Percentiles rank a stretch among this genome's conserved stretches.
These are phyloP conservation scores for Pistacia atlantica DNA, from an alignment of 345 rosid genomes.

Conservation along the genomic window DNA sequence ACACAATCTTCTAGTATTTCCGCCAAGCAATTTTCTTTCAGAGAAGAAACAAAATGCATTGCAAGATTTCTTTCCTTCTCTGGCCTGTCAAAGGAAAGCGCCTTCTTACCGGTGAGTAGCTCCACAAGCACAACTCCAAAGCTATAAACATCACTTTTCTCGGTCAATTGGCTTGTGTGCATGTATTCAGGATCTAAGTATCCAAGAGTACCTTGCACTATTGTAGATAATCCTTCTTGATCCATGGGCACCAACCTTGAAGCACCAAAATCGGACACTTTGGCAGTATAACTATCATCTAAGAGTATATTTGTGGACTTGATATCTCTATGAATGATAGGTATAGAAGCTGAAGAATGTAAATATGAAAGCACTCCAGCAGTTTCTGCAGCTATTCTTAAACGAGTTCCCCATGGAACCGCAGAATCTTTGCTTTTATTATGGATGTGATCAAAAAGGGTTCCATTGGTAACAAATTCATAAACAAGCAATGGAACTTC, in stretches of 20 bases:
- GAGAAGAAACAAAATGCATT: background rate
- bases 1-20: conserved; percentile 12
- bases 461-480: conserved; percentile 28
- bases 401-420: conserved; percentile 22
- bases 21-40: conserved; percentile 21
- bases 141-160: conserved; percentile 30
- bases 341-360: conserved; percentile 18
- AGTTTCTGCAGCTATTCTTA: conserved; percentile 27
- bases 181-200: conserved; percentile 37
- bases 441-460: conserved; percentile 26
- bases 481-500: conserved; percentile 25
- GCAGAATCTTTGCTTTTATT: background rate
- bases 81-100: background rate
- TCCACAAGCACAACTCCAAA: conserved; percentile 25
- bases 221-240: conserved; percentile 12
- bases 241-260: conserved; percentile 32
- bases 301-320: conserved; percentile 28
- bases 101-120: conserved; percentile 15
- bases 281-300: conserved; percentile 19
- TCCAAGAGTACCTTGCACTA: conserved; percentile 33
- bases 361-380: conserved; percentile 19
- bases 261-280: conserved; percentile 30
- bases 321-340: conserved; percentile 31
- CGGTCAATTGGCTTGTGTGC: conserved; percentile 21
- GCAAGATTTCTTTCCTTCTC: conserved; percentile 18